A percentile compares a stretch with the other conserved stretches of the same genome.
Evolutionary conservation across 2,329 filamentous ascomycete species (phyloP).

Genomic region (Xenosphaeropsis pyriputrescens): DNA sequence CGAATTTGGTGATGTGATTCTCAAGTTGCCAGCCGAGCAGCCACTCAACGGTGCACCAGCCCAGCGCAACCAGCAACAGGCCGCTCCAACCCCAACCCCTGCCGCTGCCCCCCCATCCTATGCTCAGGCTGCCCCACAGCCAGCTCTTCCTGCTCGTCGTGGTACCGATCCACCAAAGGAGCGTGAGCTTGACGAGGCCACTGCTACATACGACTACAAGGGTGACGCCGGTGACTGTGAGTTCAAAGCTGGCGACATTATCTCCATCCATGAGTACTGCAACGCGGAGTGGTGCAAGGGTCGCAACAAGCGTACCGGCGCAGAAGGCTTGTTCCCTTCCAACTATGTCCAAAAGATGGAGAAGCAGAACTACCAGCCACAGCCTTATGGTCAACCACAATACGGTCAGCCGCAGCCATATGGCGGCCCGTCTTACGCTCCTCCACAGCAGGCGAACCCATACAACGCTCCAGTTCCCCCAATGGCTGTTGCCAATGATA

Average conservation of each 20-base stretch:
- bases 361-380: slow-evolving; percentile 14
- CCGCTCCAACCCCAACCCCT: slow-evolving; percentile 20
- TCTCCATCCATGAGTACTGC: slow-evolving; percentile 82
- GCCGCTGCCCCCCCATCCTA: slow-evolving; percentile 7
- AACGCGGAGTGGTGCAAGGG: slow-evolving; percentile 97
- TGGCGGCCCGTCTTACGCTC: slow-evolving; percentile 3
- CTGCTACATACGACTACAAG: slow-evolving; percentile 72
- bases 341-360: slow-evolving; percentile 60
- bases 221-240: slow-evolving; percentile 72
- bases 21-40: slow-evolving; percentile 59
- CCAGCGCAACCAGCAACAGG: slow-evolving; percentile 18
- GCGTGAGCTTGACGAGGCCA: slow-evolving; percentile 56
- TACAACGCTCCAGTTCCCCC: slow-evolving; percentile 60
- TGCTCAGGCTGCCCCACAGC: slow-evolving; percentile 6
- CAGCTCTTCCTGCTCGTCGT: slow-evolving; percentile 10
- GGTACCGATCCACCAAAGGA: slow-evolving; percentile 25
- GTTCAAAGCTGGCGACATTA: slow-evolving; percentile 65
- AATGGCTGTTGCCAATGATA: slow-evolving; percentile 49
- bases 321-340: slow-evolving; percentile 89
- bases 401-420: neutral
- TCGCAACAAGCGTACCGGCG: slow-evolving; percentile 64
- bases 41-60: slow-evolving; percentile 24
- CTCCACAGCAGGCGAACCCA: slow-evolving; percentile 35
- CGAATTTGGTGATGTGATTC: slow-evolving; percentile 61
- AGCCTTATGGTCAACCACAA: slow-evolving; percentile 3